Conservation (phyloP, 257 asterid genomes). For the Mitragyna speciosa region DNA sequence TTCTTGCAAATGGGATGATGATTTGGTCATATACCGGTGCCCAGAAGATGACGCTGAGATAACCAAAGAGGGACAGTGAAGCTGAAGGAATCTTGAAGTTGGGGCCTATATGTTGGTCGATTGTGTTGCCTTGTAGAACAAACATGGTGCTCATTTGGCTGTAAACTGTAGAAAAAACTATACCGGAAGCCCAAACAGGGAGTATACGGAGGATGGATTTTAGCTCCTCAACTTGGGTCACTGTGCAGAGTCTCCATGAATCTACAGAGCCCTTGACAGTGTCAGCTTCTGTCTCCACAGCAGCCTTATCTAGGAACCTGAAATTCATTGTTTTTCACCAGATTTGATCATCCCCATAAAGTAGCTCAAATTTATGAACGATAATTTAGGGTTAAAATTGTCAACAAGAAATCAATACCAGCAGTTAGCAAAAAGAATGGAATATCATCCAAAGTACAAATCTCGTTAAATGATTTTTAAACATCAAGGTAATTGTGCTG, state of each 20-base stretch:
- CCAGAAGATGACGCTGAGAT: slow-evolving; percentile 80
- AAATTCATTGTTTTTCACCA: not conserved
- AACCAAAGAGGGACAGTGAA: slow-evolving; percentile 70
- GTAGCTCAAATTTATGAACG: not conserved
- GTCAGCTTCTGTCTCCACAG: slow-evolving; percentile 51
- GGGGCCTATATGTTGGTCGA: slow-evolving; percentile 73
- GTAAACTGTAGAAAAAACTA: slow-evolving; percentile 69
- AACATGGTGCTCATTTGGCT: slow-evolving; percentile 91
- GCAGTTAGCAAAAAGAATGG: not conserved
- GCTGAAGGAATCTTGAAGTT: slow-evolving; percentile 81
- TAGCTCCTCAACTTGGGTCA: slow-evolving; percentile 86
- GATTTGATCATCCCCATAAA: too few relatives aligned
- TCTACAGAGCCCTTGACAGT: slow-evolving; percentile 23
- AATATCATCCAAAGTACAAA: not conserved
- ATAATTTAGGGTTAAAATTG: not conserved
- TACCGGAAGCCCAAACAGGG: slow-evolving; percentile 83
- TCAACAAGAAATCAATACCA: not conserved
- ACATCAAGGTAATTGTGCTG: not conserved
- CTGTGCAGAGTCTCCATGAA: slow-evolving; percentile 77
- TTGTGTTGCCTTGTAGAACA: slow-evolving; percentile 72
- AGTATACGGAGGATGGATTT: slow-evolving; percentile 65
- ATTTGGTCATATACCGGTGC: slow-evolving; percentile 53
- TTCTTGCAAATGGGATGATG: slow-evolving; percentile 47
- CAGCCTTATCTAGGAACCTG: slow-evolving; percentile 88
- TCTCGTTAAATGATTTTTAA: not conserved